A percentile compares a stretch with the other conserved stretches of the same genome.
Conservation (phyloP, 192 early-diverging fungal species). For the Linnemannia exigua region DNA sequence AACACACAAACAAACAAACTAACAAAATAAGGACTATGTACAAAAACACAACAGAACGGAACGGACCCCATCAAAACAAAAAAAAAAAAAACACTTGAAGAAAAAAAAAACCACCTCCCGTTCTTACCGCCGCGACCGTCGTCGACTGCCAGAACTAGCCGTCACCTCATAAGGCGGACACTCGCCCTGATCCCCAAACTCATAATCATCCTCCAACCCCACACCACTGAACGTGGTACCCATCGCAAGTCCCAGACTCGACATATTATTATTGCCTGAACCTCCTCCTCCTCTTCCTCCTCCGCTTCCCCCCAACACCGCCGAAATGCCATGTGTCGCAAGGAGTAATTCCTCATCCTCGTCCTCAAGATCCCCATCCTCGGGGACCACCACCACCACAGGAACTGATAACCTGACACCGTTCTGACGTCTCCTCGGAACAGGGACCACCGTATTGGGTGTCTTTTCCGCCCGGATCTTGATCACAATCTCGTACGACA, state of each 20-base stretch:
- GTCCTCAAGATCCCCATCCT: slow-evolving; percentile 43
- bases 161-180: slow-evolving; percentile 51
- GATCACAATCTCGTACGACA: slow-evolving; percentile 54
- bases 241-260: not conserved
- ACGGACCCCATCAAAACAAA: not conserved
- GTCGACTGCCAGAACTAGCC: slow-evolving; percentile 13
- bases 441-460: slow-evolving; percentile 5
- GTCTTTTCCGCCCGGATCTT: slow-evolving; percentile 52
- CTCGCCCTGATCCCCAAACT: slow-evolving; percentile 46
- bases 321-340: slow-evolving; percentile 5
- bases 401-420: slow-evolving; percentile 30
- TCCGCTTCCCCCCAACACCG: not conserved
- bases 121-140: slow-evolving; percentile 1
- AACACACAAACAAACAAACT: too few relatives aligned
- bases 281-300: too few relatives aligned
- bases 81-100: not conserved
- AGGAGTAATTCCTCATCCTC: slow-evolving; percentile 38
- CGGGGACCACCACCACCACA: slow-evolving; percentile 43
- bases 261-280: slow-evolving; percentile 9
- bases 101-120: not conserved
- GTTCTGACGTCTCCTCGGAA: not conserved
- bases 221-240: slow-evolving; percentile 42
- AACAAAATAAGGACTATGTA: slow-evolving; percentile 6
- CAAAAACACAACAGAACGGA: not conserved
- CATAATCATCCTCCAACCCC: slow-evolving; percentile 26